Conservation (phyloP, 2,329 filamentous ascomycete species). For the Aspergillus bombycis region DNA sequence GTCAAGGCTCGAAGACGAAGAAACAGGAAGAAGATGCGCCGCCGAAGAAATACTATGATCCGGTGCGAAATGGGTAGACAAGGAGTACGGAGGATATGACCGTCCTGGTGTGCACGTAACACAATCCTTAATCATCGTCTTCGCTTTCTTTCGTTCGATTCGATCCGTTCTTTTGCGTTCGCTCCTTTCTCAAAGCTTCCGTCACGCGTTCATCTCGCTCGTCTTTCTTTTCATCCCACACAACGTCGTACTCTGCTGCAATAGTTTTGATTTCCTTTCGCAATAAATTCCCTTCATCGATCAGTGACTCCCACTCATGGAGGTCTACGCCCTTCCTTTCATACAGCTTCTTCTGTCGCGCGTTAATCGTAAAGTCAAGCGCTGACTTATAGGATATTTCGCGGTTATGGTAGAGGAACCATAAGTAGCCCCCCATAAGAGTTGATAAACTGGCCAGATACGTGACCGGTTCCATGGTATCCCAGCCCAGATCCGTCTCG, state of each 20-base stretch:
- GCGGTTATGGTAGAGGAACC: conserved; percentile 90
- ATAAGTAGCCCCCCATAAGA: conserved; percentile 87
- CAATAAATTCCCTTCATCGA: conserved; percentile 78
- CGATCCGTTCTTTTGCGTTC: conserved; percentile 40
- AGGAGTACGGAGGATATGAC: neutral
- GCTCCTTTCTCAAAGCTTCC: conserved; percentile 55
- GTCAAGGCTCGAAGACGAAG: conserved; percentile 22
- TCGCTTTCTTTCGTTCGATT: conserved; percentile 5
- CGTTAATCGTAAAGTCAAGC: conserved; percentile 82
- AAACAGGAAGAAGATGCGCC: conserved; percentile 30
- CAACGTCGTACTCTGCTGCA: conserved; percentile 85
- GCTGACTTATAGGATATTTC: conserved; percentile 86
- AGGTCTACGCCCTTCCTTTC: conserved; percentile 74
- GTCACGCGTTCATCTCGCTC: conserved; percentile 66
- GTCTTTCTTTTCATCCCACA: conserved; percentile 80
- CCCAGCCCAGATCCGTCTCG: conserved; percentile 80
- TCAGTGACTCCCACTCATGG: conserved; percentile 73
- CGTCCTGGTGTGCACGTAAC: neutral
- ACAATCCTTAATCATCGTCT: conserved; percentile 10
- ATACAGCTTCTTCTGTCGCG: conserved; percentile 77
- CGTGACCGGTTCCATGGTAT: conserved; percentile 86
- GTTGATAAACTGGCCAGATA: conserved; percentile 85
- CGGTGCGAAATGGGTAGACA: conserved; percentile 40
- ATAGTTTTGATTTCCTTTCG: conserved; percentile 78
- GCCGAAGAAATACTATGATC: conserved; percentile 45